These are phyloP conservation scores for Dioscorea dumetorum DNA, from an alignment of 106 monocot genomes.

Conservation along the genomic window DNA sequence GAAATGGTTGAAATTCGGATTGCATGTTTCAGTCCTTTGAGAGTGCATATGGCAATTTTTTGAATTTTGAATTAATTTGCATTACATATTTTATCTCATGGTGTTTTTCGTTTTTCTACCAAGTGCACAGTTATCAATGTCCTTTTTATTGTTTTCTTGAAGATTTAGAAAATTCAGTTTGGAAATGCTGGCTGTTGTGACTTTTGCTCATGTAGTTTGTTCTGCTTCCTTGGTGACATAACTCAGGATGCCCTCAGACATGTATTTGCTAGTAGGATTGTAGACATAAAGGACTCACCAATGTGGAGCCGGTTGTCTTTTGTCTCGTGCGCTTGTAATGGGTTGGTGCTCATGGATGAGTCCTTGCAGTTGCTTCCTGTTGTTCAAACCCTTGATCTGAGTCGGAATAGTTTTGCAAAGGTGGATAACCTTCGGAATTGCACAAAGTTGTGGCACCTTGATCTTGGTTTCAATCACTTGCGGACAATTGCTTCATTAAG, in stretches of 20 bases:
- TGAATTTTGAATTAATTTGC: too few species aligned
- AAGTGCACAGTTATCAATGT: too few species aligned
- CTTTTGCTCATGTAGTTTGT: background rate
- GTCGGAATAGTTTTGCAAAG: conserved; percentile 85
- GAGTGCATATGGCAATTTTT: too few species aligned
- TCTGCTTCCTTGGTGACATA: background rate
- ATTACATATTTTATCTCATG: too few species aligned
- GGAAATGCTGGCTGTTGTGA: too few species aligned
- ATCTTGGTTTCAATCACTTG: conserved; percentile 94
- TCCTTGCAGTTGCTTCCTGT: conserved; percentile 82
- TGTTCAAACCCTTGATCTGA: conserved; percentile 83
- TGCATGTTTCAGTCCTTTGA: too few species aligned
- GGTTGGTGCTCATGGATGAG: conserved; percentile 89
- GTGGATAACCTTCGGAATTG: conserved; percentile 68
- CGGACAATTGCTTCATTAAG: conserved; percentile 55
- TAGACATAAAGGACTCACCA: conserved; percentile 81
- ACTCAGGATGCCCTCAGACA: conserved; percentile 87
- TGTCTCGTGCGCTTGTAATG: conserved; percentile 87
- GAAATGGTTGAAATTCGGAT: too few species aligned
- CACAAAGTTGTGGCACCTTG: conserved; percentile 56
- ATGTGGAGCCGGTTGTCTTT: conserved; percentile 60
- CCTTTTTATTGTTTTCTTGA: too few species aligned
- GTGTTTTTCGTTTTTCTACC: too few species aligned
- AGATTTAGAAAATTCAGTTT: too few species aligned
- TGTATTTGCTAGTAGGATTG: conserved; percentile 89